phyloP scores from a whole-genome alignment of 176 grass and related monocot species.

The Oryza longistaminata region DNA sequence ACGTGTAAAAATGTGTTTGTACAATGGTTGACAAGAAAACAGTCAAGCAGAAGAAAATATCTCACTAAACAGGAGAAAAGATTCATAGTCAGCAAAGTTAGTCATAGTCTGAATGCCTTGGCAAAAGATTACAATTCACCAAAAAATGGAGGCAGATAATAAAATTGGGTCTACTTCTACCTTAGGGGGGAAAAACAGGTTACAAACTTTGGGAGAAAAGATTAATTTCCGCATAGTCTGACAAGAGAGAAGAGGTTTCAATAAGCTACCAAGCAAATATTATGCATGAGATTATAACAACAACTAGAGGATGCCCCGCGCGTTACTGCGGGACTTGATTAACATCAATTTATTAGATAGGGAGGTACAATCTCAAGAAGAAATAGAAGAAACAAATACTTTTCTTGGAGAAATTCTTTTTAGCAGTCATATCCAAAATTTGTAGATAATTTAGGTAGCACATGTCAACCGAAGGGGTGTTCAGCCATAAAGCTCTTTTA shows the following conservation, averaged over 20 bases:
- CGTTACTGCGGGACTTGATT: no score
- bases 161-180: not conserved
- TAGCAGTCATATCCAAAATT: no score
- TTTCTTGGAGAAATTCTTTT: no score
- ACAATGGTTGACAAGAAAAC: not conserved
- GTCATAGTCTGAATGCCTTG: not conserved
- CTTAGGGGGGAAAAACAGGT: no score
- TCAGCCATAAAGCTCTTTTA: no score
- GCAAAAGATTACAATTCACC: not conserved
- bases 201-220: no score
- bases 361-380: no score
- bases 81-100: not conserved
- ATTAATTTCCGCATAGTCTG: not conserved
- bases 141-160: not conserved
- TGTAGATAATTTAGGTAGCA: no score
- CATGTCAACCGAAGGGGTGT: no score
- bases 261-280: slow-evolving; percentile 9
- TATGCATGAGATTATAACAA: not conserved
- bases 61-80: not conserved
- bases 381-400: no score
- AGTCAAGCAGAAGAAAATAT: not conserved
- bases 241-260: not conserved
- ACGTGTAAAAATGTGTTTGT: not conserved
- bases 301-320: no score
- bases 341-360: no score